These are phyloP conservation scores for Santalum album DNA, from an alignment of 164 flowering plant genomes.

Conservation along the genomic window DNA sequence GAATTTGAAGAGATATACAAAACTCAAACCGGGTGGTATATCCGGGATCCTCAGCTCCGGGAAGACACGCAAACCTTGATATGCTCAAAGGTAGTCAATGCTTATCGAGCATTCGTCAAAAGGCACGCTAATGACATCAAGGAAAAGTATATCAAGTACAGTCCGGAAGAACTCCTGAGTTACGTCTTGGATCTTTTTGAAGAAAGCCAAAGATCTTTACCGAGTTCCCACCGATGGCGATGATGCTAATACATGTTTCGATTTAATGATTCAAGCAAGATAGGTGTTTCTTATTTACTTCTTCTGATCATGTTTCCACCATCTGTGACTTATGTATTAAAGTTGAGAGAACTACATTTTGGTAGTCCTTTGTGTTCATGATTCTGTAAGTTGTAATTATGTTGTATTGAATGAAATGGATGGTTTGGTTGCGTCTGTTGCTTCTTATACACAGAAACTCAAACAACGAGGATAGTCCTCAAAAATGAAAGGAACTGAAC, in stretches of 20 bases:
- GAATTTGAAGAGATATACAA: conserved; percentile 80
- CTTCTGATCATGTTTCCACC: no score
- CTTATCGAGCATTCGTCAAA: conserved; percentile 57
- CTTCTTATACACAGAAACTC: no score
- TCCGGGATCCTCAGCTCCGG: conserved; percentile 51
- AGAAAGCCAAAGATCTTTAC: conserved; percentile 49
- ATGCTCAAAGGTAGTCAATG: conserved; percentile 54
- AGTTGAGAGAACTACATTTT: no score
- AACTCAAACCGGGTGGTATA: conserved; percentile 59
- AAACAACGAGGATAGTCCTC: no score
- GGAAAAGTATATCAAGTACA: conserved; percentile 61
- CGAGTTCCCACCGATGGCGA: conserved; percentile 30
- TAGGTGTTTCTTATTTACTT: no score
- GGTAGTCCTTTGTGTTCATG: no score
- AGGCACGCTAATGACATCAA: conserved; percentile 32
- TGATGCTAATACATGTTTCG: conserved; percentile 8
- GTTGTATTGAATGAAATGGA: no score
- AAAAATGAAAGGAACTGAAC: no score
- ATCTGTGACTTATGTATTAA: no score
- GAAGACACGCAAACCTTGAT: conserved; percentile 68
- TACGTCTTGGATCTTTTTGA: conserved; percentile 58
- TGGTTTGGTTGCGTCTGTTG: no score
- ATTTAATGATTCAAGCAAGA: no score
- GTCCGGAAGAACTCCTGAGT: conserved; percentile 53
- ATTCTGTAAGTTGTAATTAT: no score